Percentiles rank a stretch among this genome's conserved stretches.
phyloP scores from a whole-genome alignment of 2,329 filamentous ascomycete species.

The Pyrenochaeta sp. region DNA sequence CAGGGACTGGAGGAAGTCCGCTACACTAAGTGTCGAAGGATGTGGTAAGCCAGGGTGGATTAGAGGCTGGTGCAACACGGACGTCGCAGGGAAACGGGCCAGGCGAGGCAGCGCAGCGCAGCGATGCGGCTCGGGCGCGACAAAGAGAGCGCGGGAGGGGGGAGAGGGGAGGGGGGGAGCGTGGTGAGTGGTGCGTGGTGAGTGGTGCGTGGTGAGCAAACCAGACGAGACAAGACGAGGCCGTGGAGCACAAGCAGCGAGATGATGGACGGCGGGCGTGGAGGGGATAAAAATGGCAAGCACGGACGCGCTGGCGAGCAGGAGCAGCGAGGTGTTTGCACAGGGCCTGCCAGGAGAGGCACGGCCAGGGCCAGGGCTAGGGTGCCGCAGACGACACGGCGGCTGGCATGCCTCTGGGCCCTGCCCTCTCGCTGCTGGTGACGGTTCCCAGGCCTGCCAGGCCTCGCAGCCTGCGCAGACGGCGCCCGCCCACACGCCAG shows the following conservation, averaged over 20 bases:
- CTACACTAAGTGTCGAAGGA: constrained; percentile 46
- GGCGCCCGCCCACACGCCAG: constrained; percentile 24
- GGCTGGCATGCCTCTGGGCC: constrained; percentile 20
- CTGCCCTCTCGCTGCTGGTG: too few relatives aligned
- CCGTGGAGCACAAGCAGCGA: too few relatives aligned
- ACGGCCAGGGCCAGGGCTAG: not conserved
- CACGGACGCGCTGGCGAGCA: constrained; percentile 16
- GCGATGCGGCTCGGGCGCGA: constrained; percentile 1
- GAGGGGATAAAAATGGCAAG: constrained; percentile 33
- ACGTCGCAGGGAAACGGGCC: constrained; percentile 6
- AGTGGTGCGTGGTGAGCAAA: too few relatives aligned
- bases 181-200: too few relatives aligned
- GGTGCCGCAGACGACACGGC: constrained; percentile 9
- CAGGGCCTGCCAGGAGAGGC: not conserved
- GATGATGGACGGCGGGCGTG: too few relatives aligned
- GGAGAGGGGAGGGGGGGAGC: constrained; percentile 15
- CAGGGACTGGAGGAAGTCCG: constrained; percentile 42
- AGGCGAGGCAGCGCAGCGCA: constrained; percentile 8
- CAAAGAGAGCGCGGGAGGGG: constrained; percentile 3
- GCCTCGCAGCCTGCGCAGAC: too few relatives aligned
- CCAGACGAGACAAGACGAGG: too few relatives aligned
- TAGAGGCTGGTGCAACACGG: constrained; percentile 35
- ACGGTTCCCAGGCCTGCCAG: too few relatives aligned
- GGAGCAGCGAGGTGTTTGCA: constrained; percentile 3
- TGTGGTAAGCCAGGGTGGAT: constrained; percentile 36